phyloP scores from a whole-genome alignment of 2,329 filamentous ascomycete genomes.

The Cordyceps sp. region DNA sequence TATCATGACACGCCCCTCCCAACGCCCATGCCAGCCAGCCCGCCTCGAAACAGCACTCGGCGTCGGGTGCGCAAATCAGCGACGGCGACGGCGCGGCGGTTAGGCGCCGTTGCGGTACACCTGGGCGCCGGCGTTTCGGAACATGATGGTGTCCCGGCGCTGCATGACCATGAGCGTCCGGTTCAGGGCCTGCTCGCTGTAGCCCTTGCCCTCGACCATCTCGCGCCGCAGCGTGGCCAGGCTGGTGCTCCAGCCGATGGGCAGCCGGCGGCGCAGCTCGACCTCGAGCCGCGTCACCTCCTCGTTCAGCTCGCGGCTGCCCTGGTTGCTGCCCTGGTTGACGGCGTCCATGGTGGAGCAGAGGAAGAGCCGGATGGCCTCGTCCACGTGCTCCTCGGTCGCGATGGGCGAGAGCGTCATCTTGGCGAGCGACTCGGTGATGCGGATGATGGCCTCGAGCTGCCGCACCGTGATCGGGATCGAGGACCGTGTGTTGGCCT shows the following conservation, averaged over 20 bases:
- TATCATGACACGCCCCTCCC: too few relatives aligned
- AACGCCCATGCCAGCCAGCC: too few relatives aligned
- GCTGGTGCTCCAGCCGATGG: slow-evolving; percentile 91
- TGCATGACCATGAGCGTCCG: slow-evolving; percentile 75
- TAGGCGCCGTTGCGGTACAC: slow-evolving; percentile 58
- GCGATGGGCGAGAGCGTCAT: slow-evolving; percentile 73
- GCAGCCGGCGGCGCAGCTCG: slow-evolving; percentile 71
- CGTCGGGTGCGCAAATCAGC: too few relatives aligned
- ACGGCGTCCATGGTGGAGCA: slow-evolving; percentile 97
- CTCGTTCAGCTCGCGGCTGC: slow-evolving; percentile 77
- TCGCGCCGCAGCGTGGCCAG: slow-evolving; percentile 73
- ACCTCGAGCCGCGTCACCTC: slow-evolving; percentile 77
- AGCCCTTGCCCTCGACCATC: slow-evolving; percentile 83
- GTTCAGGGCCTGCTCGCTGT: slow-evolving; percentile 73
- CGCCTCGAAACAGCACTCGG: too few relatives aligned
- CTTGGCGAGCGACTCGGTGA: slow-evolving; percentile 91
- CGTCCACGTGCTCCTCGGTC: slow-evolving; percentile 83
- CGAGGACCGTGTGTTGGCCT: slow-evolving; percentile 76
- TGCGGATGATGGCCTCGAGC: slow-evolving; percentile 91
- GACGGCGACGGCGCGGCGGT: slow-evolving; percentile 5
- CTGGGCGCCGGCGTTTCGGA: slow-evolving; percentile 59
- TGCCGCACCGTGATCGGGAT: slow-evolving; percentile 97
- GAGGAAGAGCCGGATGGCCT: slow-evolving; percentile 91
- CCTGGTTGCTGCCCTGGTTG: slow-evolving; percentile 70
- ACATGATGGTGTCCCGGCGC: slow-evolving; percentile 71